Evolutionary conservation across 2,329 filamentous ascomycete species (phyloP).

Genomic region (Hortaea sp.): DNA sequence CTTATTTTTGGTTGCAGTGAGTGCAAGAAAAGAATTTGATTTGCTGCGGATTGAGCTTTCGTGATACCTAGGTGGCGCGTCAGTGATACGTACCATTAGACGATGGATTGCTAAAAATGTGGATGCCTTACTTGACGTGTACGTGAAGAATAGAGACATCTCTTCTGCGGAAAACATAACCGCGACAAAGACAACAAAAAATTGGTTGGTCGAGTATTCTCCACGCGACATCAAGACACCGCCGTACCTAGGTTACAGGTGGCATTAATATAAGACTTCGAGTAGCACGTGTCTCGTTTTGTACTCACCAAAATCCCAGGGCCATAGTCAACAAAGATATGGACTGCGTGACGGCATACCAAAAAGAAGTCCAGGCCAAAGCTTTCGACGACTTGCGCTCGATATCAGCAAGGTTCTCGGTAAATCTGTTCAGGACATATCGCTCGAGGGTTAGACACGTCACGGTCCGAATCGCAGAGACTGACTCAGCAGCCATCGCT

Average conservation of each 20-base stretch:
- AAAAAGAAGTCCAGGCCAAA: slow-evolving; percentile 4
- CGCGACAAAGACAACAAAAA: slow-evolving; percentile 54
- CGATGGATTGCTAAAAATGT: too few relatives aligned
- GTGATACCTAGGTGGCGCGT: slow-evolving; percentile 28
- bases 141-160: slow-evolving; percentile 57
- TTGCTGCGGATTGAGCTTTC: slow-evolving; percentile 26
- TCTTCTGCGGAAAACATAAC: slow-evolving; percentile 55
- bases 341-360: slow-evolving; percentile 22
- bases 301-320: slow-evolving; percentile 30
- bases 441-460: slow-evolving; percentile 23
- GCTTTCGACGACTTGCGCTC: slow-evolving; percentile 10
- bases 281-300: too few relatives aligned
- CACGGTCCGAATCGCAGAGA: slow-evolving; percentile 27
- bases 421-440: slow-evolving; percentile 20
- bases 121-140: too few relatives aligned
- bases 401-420: slow-evolving; percentile 17
- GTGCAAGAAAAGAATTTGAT: slow-evolving; percentile 38
- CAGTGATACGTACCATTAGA: too few relatives aligned
- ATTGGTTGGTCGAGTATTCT: slow-evolving; percentile 31
- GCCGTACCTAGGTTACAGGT: slow-evolving; percentile 24
- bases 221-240: slow-evolving; percentile 21
- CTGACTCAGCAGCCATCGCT: slow-evolving; percentile 26
- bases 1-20: slow-evolving; percentile 31
- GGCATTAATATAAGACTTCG: too few relatives aligned
- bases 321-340: slow-evolving; percentile 22